Evolutionary conservation across 495 filamentous ascomycete species (phyloP).

Genomic region (Hyaloscypha bicolor): DNA sequence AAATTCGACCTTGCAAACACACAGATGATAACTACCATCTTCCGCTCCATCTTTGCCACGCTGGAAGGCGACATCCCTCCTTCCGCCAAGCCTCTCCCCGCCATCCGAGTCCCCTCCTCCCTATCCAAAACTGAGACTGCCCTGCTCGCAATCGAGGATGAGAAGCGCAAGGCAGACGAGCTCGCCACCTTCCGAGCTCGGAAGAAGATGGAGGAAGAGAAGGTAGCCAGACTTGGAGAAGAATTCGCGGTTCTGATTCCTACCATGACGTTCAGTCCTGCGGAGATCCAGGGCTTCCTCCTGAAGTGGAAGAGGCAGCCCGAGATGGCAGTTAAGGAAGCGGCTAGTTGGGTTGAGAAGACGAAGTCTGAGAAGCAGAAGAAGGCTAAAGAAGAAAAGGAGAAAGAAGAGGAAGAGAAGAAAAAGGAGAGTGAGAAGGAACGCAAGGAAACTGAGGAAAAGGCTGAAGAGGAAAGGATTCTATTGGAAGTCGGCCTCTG

Average conservation of each 20-base stretch:
- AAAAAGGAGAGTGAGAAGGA: conserved; percentile 41
- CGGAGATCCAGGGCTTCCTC: conserved; percentile 78
- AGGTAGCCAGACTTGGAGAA: conserved; percentile 44
- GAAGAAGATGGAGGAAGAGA: conserved; percentile 38
- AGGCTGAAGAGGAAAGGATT: conserved; percentile 30
- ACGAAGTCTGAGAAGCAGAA: conserved; percentile 60
- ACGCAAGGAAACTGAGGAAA: conserved; percentile 23
- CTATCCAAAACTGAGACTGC: conserved; percentile 8
- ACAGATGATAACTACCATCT: conserved; percentile 34
- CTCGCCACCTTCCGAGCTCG: conserved; percentile 37
- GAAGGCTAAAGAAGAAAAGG: conserved; percentile 50
- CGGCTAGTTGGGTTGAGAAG: conserved; percentile 58
- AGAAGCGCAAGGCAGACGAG: conserved; percentile 25
- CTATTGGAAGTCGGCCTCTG: not conserved
- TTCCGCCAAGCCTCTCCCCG: not conserved
- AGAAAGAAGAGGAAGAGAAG: conserved; percentile 43
- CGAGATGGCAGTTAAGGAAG: conserved; percentile 57
- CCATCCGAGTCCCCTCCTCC: not conserved
- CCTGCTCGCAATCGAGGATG: conserved; percentile 4
- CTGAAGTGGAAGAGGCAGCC: conserved; percentile 68
- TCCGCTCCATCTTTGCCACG: conserved; percentile 32
- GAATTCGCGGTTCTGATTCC: conserved; percentile 67
- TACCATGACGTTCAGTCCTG: conserved; percentile 65
- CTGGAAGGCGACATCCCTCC: conserved; percentile 32
- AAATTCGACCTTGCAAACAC: conserved; percentile 58